Evolutionary conservation across 1,284 basidiomycete genomes (phyloP).

Genomic region (Phylloboletellus chloephorus): DNA sequence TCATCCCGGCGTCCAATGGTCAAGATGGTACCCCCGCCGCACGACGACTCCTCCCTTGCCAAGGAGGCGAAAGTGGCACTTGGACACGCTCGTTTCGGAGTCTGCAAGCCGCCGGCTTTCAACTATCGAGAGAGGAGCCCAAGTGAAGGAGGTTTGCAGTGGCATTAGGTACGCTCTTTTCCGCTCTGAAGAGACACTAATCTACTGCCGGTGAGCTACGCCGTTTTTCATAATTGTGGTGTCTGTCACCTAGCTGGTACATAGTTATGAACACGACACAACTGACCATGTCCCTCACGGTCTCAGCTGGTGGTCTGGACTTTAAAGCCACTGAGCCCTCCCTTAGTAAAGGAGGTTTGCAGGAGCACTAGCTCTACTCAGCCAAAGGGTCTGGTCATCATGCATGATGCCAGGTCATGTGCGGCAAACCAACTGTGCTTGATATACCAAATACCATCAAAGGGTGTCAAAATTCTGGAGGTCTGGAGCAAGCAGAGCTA

Average conservation of each 20-base stretch:
- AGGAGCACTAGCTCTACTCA: background rate
- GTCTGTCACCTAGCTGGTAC: background rate
- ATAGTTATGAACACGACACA: too few species aligned
- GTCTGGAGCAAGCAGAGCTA: too few species aligned
- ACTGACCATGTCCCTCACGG: background rate
- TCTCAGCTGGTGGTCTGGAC: background rate
- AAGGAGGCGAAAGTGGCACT: background rate
- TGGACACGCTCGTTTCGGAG: background rate
- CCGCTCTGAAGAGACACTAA: conserved; percentile 1
- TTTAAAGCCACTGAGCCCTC: conserved; percentile 1
- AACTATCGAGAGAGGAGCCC: conserved; percentile 5
- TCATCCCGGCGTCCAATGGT: background rate
- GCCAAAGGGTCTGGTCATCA: too few species aligned
- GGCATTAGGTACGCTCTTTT: background rate
- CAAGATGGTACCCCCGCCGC: conserved; percentile 1
- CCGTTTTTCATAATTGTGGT: background rate
- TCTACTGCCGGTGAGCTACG: background rate
- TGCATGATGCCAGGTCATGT: conserved; percentile 3
- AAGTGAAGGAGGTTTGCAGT: conserved; percentile 4
- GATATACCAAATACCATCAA: too few species aligned
- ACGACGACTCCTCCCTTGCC: conserved; percentile 2
- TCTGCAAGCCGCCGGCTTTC: background rate
- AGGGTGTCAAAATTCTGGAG: too few species aligned
- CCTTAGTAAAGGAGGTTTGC: conserved; percentile 7
- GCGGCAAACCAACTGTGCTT: too few species aligned